These are phyloP conservation scores for Fusarium sarcochroum DNA, from an alignment of 2,329 filamentous ascomycete genomes.

Conservation along the genomic window DNA sequence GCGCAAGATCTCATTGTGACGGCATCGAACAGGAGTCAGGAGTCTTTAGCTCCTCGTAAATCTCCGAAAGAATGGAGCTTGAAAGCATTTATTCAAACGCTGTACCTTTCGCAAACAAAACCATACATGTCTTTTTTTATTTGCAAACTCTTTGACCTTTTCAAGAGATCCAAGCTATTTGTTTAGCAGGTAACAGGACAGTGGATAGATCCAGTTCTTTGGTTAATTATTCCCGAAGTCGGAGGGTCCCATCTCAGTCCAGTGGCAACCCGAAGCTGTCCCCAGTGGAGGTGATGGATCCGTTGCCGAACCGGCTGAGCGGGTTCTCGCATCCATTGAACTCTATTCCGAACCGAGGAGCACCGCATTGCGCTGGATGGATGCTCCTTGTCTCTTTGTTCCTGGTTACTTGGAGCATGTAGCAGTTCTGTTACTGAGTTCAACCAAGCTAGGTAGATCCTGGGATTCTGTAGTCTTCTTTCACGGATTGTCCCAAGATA, in stretches of 20 bases:
- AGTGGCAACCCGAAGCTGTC: constrained; percentile 2
- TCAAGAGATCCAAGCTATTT: background rate
- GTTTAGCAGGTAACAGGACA: background rate
- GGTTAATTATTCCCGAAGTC: constrained; percentile 18
- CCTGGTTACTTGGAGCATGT: background rate
- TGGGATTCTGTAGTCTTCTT: background rate
- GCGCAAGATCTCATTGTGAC: background rate
- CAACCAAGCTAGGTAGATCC: background rate
- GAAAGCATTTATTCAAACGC: background rate
- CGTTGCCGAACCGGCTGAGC: constrained; percentile 22
- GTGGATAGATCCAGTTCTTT: background rate
- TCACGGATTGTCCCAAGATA: background rate
- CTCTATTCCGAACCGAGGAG: constrained; percentile 14
- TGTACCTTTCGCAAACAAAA: background rate
- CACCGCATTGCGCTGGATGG: background rate
- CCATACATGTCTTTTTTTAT: background rate
- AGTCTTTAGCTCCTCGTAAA: background rate
- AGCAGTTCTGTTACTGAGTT: background rate
- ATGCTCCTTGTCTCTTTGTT: background rate
- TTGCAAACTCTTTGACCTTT: background rate
- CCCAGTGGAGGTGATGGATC: background rate
- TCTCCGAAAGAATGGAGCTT: background rate
- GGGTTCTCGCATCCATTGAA: background rate
- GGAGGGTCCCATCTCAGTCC: background rate
- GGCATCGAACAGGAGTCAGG: background rate